These are phyloP conservation scores for Marchantia paleacea DNA, from an alignment of 225 moss, liverwort and hornwort genomes.

Conservation along the genomic window DNA sequence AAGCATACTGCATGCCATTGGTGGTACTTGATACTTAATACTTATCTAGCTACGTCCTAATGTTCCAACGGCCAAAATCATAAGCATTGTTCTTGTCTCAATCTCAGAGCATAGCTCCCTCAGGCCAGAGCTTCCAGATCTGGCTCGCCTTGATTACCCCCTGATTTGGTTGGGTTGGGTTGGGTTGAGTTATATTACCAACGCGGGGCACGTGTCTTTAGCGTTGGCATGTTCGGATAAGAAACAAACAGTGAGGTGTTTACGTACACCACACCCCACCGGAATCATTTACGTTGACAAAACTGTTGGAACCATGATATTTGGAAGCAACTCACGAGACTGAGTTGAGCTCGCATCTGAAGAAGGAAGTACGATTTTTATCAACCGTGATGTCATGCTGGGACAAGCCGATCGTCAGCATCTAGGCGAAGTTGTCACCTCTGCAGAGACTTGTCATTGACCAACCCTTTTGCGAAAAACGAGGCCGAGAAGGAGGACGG, in stretches of 20 bases:
- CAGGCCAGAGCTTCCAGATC: too few species aligned
- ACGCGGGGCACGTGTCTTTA: not conserved
- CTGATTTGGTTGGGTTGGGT: not conserved
- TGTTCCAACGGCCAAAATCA: not conserved
- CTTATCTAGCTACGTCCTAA: too few species aligned
- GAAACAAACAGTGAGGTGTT: not conserved
- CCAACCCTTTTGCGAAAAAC: not conserved
- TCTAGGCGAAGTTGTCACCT: not conserved
- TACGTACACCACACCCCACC: not conserved
- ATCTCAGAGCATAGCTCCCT: not conserved
- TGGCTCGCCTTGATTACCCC: not conserved
- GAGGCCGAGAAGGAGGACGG: too few species aligned
- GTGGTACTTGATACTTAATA: too few species aligned
- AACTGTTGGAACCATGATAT: not conserved
- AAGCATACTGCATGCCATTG: too few species aligned
- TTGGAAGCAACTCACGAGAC: too few species aligned
- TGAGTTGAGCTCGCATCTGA: not conserved
- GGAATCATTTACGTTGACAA: not conserved
- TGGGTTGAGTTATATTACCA: not conserved
- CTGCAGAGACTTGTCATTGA: not conserved
- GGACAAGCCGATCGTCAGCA: not conserved
- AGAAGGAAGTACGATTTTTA: not conserved
- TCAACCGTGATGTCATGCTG: not conserved
- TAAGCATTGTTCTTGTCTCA: not conserved
- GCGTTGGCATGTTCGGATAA: not conserved